These are phyloP conservation scores for Colletotrichum karsti DNA, from an alignment of 2,329 filamentous ascomycete genomes.

Conservation along the genomic window DNA sequence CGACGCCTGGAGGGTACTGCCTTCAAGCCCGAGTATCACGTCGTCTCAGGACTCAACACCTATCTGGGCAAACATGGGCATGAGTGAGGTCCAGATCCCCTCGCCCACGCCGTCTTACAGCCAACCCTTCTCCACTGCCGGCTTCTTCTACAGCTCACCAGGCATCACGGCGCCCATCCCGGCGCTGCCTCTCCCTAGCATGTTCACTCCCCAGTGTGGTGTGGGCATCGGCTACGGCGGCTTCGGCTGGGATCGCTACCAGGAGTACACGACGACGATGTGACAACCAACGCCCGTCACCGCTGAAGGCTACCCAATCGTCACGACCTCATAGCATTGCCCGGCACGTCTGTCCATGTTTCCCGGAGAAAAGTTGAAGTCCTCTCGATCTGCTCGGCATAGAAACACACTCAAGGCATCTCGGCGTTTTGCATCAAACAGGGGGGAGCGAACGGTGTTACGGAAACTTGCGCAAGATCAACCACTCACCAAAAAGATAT, in stretches of 20 bases:
- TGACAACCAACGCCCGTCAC: conserved; percentile 71
- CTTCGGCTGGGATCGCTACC: conserved; percentile 88
- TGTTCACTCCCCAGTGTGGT: conserved; percentile 86
- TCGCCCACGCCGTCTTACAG: conserved; percentile 85
- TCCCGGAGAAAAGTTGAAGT: conserved; percentile 39
- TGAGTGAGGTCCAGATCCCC: conserved; percentile 78
- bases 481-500: conserved; percentile 35
- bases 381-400: conserved; percentile 33
- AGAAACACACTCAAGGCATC: conserved; percentile 44
- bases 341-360: conserved; percentile 38
- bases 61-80: conserved; percentile 82
- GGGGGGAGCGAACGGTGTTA: conserved; percentile 47
- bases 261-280: conserved; percentile 87
- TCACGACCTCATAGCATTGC: conserved; percentile 54
- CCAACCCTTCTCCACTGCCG: conserved; percentile 77
- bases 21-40: conserved; percentile 85
- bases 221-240: conserved; percentile 78
- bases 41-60: conserved; percentile 77
- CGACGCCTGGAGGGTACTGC: conserved; percentile 90
- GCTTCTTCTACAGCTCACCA: conserved; percentile 83
- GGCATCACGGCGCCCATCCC: conserved; percentile 78
- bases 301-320: conserved; percentile 55
- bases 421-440: conserved; percentile 54
- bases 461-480: conserved; percentile 45
- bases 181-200: conserved; percentile 83